Percentiles rank a stretch among this genome's conserved stretches.
phyloP scores from a whole-genome alignment of 2,329 filamentous ascomycete species.

The Colletotrichum gloeosporioides region DNA sequence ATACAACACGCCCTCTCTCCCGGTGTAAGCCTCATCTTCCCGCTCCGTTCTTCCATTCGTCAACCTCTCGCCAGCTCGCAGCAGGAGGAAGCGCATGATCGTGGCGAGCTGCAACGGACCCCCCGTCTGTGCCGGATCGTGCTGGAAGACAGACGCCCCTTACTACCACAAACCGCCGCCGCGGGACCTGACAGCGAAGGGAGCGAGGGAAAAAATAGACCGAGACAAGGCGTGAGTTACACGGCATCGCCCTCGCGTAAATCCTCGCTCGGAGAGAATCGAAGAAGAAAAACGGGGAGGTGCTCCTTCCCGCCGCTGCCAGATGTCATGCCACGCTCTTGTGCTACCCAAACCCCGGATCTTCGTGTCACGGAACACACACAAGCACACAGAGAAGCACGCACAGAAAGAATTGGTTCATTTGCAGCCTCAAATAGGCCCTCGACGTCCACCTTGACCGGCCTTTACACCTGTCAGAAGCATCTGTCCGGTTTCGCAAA shows the following conservation, averaged over 20 bases:
- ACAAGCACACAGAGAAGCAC: neutral
- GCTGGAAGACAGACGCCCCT: neutral
- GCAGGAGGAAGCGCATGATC: neutral
- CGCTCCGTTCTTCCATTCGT: neutral
- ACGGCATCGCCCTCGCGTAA: neutral
- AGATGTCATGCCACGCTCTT: neutral
- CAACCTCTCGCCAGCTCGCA: neutral
- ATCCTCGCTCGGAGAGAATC: neutral
- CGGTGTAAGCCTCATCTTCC: neutral
- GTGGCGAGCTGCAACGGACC: neutral
- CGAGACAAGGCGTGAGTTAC: neutral
- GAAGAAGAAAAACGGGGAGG: neutral
- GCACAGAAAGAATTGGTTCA: neutral
- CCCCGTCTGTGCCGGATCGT: neutral
- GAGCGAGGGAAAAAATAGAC: neutral
- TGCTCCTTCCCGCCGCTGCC: neutral
- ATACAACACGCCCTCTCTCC: neutral
- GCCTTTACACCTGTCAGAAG: neutral
- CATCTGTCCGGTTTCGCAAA: neutral
- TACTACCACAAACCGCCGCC: neutral
- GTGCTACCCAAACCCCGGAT: conserved; percentile 8
- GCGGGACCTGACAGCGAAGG: neutral
- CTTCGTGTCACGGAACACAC: conserved; percentile 1
- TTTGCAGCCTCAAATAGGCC: neutral
- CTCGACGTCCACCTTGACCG: neutral